Conservation (phyloP, 192 early-diverging fungal genomes). For the Entomortierella chlamydospora region DNA sequence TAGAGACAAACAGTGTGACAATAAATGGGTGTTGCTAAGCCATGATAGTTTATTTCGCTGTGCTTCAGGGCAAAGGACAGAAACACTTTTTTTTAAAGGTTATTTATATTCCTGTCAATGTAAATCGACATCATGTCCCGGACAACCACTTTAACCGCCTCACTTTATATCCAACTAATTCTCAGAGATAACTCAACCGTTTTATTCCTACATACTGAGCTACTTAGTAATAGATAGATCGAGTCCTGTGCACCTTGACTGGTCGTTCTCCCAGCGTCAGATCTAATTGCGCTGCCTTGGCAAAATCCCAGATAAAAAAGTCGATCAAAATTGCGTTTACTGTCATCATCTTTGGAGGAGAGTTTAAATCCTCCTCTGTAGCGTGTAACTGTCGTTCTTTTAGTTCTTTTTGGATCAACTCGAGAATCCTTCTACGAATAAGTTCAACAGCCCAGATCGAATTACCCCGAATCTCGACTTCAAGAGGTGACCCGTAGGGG, state of each 20-base stretch:
- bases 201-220: too few relatives aligned
- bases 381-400: constrained; percentile 32
- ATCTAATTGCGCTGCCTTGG: constrained; percentile 71
- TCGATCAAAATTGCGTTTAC: constrained; percentile 88
- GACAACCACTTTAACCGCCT: too few relatives aligned
- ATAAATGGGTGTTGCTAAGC: background rate
- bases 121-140: too few relatives aligned
- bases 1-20: background rate
- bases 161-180: too few relatives aligned
- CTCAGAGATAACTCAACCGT: too few relatives aligned
- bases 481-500: constrained; percentile 69
- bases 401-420: constrained; percentile 36
- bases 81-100: too few relatives aligned
- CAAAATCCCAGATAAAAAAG: constrained; percentile 91
- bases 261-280: constrained; percentile 57
- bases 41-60: background rate
- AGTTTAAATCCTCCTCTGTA: background rate
- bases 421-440: constrained; percentile 57
- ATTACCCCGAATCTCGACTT: constrained; percentile 80
- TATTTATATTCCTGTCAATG: too few relatives aligned
- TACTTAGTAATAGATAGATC: constrained; percentile 45
- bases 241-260: constrained; percentile 51
- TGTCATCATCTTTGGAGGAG: constrained; percentile 20
- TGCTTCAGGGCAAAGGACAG: too few relatives aligned
- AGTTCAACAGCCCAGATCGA: constrained; percentile 87